Evolutionary conservation across 805 yeast genomes (phyloP), one percentile per base, ranked within the genome.

Genomic region (Kluyveromyces wickerhamii): DNA sequence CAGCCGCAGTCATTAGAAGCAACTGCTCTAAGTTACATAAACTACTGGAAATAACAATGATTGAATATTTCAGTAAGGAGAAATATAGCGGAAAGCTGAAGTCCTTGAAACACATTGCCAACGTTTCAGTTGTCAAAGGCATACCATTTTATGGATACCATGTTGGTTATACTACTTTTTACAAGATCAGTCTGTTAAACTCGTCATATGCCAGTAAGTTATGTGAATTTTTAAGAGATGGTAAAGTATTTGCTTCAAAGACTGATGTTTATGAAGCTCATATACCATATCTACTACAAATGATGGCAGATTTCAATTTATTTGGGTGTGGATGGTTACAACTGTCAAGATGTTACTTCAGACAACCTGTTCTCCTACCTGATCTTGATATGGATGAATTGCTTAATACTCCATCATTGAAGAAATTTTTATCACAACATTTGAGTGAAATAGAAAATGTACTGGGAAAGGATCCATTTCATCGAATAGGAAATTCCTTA

Each of bases 111-210:
- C 79, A 64, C 47, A 60, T 82, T 27, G 78, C 86, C 0, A 69
- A 72, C 35, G 68, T 82, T 0, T 65, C 77, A 0, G 40, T 84
- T 0, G 81, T 94, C 35, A 74, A 76, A 42, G 96, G 80, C 0
- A 65, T 73, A 0, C 89, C 94, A 0, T 79, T 88, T 32, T 92
- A 92, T 53, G 97, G 97, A 0, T 89, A 71, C 53, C 75, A 74
- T 43, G 66, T 73, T 2, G 86, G 86, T 0, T 71, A 75, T 61
- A 47, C 63, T n/a, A 59, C 71, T 1, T 81, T 73, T 48, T 71
- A 82, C 47, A 87, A 86, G 54, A 71, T 92, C 2, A 70, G 74
- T 31, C 51, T 87, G 9, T 49, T 79, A 8, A 75, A 77, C 40
- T 92, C 95, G 0, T 51, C 71, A 4, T 72, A 74, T 44, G 59